Base-by-base conservation (phyloP, 2,329 filamentous ascomycete genomes). In the Verticillium nubilum region DNA sequence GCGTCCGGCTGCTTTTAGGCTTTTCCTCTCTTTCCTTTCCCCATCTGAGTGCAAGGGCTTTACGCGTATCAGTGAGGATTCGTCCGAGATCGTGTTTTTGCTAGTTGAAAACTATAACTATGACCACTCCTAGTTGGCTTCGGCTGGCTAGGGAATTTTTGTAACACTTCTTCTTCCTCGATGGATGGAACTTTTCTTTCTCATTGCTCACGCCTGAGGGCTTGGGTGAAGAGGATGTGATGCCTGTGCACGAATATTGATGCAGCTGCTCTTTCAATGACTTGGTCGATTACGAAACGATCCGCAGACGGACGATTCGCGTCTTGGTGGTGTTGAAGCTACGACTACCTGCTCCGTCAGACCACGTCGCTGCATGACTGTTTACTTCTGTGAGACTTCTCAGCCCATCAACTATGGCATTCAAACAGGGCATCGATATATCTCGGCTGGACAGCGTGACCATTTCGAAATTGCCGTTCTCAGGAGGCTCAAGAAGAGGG, bases 31-130 rank as follows among this genome's bases (percentile, higher is more conserved):
- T 67, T 71, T 77, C 80, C 74, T 73, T 73, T 78, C 74, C 71
- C 69, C 76, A 85, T 86, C 82, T 79, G 73, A 81, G 85, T 88
- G 86, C 86, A 87, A 78, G 86, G 87, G 89, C 87, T 84, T 88
- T 89, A 90, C 83, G 86, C 84, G 84, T 87, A 85, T 85, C 87
- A 88, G 86, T 92, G 89, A 92, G 86, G 89, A 91, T 87, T 86
- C 84, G 86, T 91, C 89, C 86, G 89, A 92, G 87, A 86, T 85
- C 83, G 84, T 84, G 83, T 91, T 91, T 90, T 91, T 91, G 89
- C 89, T 91, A 90, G 87, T 90, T 91, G 88, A 90, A 90, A 90
- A 90, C 88, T 90, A 90, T 80, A 82, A 80, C 81, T 58, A 84
- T 89, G 88, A 91, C 88, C 81, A 81, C 89, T 92, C 80, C 80